Percentiles rank a stretch among this genome's conserved stretches.
These are phyloP conservation scores for Cyberlindnera sargentensis DNA, from an alignment of 805 yeast species.

Conservation along the genomic window DNA sequence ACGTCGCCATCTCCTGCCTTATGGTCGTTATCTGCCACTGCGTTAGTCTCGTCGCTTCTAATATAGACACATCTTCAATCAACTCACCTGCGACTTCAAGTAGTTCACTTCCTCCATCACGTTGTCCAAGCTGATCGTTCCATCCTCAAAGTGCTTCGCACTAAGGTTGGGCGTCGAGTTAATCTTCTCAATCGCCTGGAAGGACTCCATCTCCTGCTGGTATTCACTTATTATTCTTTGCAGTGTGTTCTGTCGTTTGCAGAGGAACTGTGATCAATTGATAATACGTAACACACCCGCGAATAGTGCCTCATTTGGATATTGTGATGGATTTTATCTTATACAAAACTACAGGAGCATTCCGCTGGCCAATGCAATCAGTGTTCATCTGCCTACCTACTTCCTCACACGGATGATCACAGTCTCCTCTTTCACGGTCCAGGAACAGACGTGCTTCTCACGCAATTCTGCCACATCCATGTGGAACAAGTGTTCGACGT, in stretches of 20 bases:
- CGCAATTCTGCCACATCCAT: constrained; percentile 3
- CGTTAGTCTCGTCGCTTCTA: constrained; percentile 2
- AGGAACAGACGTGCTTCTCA: constrained; percentile 4
- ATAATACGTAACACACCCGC: no score
- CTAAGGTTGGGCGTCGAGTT: constrained; percentile 21
- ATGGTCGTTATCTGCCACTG: constrained; percentile 20
- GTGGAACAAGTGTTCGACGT: constrained; percentile 11
- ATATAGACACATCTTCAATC: no score
- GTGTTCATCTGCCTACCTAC: not conserved
- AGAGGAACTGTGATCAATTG: no score
- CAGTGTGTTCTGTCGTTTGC: no score
- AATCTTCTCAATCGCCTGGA: constrained; percentile 24
- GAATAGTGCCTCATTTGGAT: no score
- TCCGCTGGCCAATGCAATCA: no score
- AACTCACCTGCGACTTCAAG: constrained; percentile 24
- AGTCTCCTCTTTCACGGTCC: constrained; percentile 9
- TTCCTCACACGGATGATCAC: constrained; percentile 12
- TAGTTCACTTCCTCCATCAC: constrained; percentile 30
- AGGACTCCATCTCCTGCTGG: constrained; percentile 19
- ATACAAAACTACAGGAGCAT: no score
- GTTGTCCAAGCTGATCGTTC: constrained; percentile 29
- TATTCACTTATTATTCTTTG: not conserved
- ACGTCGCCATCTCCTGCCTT: constrained; percentile 34
- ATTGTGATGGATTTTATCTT: no score
- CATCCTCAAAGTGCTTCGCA: constrained; percentile 35